Conservation (phyloP, 2,329 filamentous ascomycete genomes). For the Niveomyces coronatus region DNA sequence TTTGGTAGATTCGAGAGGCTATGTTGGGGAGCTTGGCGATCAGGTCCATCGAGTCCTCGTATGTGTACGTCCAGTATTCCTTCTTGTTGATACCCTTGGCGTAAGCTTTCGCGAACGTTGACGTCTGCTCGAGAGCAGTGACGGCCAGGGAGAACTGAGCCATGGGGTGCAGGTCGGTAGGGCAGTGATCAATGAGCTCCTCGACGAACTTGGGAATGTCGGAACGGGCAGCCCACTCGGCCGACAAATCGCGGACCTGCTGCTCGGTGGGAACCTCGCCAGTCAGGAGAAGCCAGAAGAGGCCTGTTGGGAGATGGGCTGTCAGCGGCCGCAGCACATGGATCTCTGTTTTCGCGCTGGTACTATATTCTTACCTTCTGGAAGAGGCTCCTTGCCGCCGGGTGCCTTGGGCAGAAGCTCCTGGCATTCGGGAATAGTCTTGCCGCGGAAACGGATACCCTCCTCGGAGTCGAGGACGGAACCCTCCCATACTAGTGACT, state of each 20-base stretch:
- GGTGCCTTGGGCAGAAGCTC: constrained; percentile 93
- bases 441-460: constrained; percentile 98
- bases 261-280: constrained; percentile 96
- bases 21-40: constrained; percentile 99
- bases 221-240: constrained; percentile 96
- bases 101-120: constrained; percentile 95
- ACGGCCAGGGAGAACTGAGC: constrained; percentile 98
- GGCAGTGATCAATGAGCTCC: constrained; percentile 99
- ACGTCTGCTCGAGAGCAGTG: constrained; percentile 96
- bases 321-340: too few species aligned
- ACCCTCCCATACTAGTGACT: constrained; percentile 96
- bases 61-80: constrained; percentile 99
- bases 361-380: constrained; percentile 67
- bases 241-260: constrained; percentile 95
- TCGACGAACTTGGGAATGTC: constrained; percentile 96
- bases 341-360: too few species aligned
- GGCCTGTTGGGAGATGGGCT: constrained; percentile 45
- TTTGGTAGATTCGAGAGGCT: constrained; percentile 98
- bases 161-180: constrained; percentile 98
- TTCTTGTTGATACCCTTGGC: constrained; percentile 99
- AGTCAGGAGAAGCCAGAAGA: constrained; percentile 99
- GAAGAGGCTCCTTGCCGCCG: constrained; percentile 91
- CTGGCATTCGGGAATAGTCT: constrained; percentile 99
- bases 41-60: constrained; percentile 99
- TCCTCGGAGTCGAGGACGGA: constrained; percentile 97